A percentile compares a stretch with the other conserved stretches of the same genome.
Evolutionary conservation across 345 rosid species (phyloP).

Genomic region (Populus tremula): DNA sequence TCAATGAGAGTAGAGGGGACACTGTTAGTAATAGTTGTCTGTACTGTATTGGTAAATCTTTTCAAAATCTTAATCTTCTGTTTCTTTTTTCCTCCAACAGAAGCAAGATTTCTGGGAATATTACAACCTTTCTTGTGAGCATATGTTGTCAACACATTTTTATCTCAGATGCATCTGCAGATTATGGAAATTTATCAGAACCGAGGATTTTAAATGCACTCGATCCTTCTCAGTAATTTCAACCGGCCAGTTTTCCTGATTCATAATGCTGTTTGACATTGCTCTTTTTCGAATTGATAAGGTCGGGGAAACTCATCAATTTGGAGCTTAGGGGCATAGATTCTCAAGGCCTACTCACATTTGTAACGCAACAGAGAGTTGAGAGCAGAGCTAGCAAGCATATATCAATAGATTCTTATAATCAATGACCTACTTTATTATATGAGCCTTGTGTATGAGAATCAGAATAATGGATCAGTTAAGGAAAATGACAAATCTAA

Average conservation of each 20-base stretch:
- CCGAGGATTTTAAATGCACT: too few relatives aligned
- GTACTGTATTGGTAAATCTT: background rate
- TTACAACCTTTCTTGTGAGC: too few relatives aligned
- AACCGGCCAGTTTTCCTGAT: background rate
- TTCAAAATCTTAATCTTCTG: background rate
- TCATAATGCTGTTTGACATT: background rate
- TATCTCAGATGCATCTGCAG: too few relatives aligned
- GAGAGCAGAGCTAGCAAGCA: background rate
- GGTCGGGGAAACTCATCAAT: background rate
- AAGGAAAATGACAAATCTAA: constrained; percentile 21
- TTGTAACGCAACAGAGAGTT: background rate
- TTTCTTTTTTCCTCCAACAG: too few relatives aligned
- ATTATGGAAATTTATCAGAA: too few relatives aligned
- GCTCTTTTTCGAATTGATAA: background rate
- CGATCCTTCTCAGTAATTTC: background rate
- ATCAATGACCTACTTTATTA: constrained; percentile 12
- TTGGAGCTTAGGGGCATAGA: background rate
- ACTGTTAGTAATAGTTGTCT: background rate
- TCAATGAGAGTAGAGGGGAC: background rate
- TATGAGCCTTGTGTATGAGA: constrained; percentile 32
- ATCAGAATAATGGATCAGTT: constrained; percentile 23
- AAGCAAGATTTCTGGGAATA: too few relatives aligned
- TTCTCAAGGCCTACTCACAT: constrained; percentile 6
- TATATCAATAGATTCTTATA: constrained; percentile 1
- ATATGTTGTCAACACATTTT: too few relatives aligned